Evolutionary conservation across 208 protist genomes (phyloP).

Genomic region (Acanthamoeba royreba): DNA sequence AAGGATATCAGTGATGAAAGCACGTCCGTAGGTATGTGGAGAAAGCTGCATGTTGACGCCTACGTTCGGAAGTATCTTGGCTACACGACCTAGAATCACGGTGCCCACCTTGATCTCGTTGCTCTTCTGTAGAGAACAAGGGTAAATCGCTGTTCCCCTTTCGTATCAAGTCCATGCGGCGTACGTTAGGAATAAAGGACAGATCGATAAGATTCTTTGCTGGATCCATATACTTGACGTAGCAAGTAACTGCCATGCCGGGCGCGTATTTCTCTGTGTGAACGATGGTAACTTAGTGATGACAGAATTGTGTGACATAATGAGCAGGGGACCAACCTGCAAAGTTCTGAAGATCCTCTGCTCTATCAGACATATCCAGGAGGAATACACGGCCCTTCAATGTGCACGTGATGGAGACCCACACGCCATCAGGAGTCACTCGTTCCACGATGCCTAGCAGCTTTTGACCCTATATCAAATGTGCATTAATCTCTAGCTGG

Average conservation of each 20-base stretch:
- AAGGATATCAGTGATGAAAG: slow-evolving; percentile 17
- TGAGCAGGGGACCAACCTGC: not conserved
- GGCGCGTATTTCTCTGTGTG: not conserved
- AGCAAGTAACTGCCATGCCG: slow-evolving; percentile 24
- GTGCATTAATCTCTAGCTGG: not conserved
- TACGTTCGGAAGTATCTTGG: not conserved
- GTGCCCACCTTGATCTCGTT: not conserved
- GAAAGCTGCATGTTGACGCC: slow-evolving; percentile 39
- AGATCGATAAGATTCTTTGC: slow-evolving; percentile 4
- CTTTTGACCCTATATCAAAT: not conserved
- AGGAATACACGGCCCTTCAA: slow-evolving; percentile 23
- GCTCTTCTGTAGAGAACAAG: not conserved
- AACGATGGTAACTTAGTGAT: too few relatives aligned
- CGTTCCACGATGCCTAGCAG: slow-evolving; percentile 6
- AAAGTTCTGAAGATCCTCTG: not conserved
- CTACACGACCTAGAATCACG: not conserved
- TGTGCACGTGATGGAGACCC: slow-evolving; percentile 8
- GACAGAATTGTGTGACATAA: not conserved
- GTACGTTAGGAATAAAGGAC: not conserved
- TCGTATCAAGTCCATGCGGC: too few relatives aligned
- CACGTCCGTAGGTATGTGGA: slow-evolving; percentile 7
- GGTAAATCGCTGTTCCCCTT: too few relatives aligned
- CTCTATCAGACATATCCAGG: slow-evolving; percentile 8
- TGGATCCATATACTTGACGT: slow-evolving; percentile 14
- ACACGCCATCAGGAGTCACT: slow-evolving; percentile 13